phyloP scores from a whole-genome alignment of 331 rosid genomes.

The Pyrus hybrid region DNA sequence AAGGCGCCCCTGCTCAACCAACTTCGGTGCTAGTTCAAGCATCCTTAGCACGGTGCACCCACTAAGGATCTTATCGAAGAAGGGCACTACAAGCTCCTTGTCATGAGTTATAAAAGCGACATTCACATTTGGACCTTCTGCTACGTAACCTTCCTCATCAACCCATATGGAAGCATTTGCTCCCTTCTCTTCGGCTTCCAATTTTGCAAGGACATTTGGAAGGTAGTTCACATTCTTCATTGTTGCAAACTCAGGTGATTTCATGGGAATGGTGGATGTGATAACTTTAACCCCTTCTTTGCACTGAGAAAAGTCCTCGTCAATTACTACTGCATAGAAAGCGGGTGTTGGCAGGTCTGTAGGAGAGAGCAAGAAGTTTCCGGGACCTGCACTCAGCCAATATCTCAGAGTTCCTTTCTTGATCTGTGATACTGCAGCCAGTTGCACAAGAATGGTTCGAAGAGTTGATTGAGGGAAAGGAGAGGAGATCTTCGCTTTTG shows the following conservation, averaged over 20 bases:
- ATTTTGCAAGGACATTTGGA: conserved; percentile 66
- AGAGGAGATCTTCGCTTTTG: conserved; percentile 58
- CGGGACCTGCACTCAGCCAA: conserved; percentile 90
- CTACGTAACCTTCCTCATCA: conserved; percentile 74
- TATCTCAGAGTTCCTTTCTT: conserved; percentile 64
- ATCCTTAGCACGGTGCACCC: conserved; percentile 87
- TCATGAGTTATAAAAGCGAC: conserved; percentile 72
- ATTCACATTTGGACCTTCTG: conserved; percentile 96
- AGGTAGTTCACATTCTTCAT: conserved; percentile 89
- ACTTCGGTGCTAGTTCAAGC: conserved; percentile 57
- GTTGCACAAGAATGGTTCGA: conserved; percentile 71
- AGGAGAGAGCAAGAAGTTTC: conserved; percentile 63
- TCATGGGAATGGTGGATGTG: conserved; percentile 70
- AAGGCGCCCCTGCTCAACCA: conserved; percentile 53
- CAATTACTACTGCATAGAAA: conserved; percentile 87
- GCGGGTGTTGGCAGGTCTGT: conserved; percentile 50
- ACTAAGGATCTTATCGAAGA: conserved; percentile 55
- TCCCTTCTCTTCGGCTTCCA: conserved; percentile 93
- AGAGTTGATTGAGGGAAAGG: conserved; percentile 55
- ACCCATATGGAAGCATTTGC: conserved; percentile 77
- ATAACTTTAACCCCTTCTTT: conserved; percentile 80
- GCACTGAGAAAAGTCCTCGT: conserved; percentile 46
- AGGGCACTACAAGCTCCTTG: conserved; percentile 77
- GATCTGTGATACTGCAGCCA: conserved; percentile 53
- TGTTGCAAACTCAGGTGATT: conserved; percentile 60